Conservation (phyloP, 768 basidiomycete genomes). For the Suillus luteus region DNA sequence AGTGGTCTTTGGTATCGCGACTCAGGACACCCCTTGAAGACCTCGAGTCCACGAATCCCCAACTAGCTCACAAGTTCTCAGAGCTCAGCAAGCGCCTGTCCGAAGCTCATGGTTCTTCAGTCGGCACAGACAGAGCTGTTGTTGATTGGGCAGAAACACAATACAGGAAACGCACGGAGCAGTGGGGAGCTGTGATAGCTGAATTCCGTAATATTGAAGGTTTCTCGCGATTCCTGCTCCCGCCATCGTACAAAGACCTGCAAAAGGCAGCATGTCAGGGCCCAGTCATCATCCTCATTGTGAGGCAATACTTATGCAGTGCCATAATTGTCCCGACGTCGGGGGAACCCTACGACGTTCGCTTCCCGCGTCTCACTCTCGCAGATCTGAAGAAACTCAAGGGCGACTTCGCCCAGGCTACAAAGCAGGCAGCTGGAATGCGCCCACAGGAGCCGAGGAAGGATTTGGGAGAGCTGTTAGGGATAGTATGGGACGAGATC, state of each 20-base stretch:
- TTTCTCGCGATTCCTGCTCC: neutral
- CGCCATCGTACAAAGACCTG: neutral
- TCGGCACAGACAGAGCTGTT: too few species aligned
- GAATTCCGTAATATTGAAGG: neutral
- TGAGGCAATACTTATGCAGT: neutral
- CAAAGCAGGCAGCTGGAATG: too few species aligned
- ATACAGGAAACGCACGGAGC: neutral
- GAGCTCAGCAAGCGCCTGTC: neutral
- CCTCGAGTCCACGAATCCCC: neutral
- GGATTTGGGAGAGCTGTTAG: neutral
- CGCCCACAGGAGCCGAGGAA: neutral
- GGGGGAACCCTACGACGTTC: too few species aligned
- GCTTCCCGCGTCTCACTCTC: too few species aligned
- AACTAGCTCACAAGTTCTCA: neutral
- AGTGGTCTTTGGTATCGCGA: neutral
- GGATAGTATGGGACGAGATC: neutral
- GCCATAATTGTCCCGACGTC: neutral
- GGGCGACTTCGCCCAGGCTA: too few species aligned
- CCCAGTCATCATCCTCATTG: neutral
- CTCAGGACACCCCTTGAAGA: neutral
- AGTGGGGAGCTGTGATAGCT: neutral
- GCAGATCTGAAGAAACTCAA: too few species aligned
- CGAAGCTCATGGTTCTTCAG: too few species aligned
- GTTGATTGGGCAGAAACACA: too few species aligned
- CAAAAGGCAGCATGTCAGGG: neutral